Conservation (phyloP, 2,329 filamentous ascomycete genomes). For the Ophiostoma perfectum region DNA sequence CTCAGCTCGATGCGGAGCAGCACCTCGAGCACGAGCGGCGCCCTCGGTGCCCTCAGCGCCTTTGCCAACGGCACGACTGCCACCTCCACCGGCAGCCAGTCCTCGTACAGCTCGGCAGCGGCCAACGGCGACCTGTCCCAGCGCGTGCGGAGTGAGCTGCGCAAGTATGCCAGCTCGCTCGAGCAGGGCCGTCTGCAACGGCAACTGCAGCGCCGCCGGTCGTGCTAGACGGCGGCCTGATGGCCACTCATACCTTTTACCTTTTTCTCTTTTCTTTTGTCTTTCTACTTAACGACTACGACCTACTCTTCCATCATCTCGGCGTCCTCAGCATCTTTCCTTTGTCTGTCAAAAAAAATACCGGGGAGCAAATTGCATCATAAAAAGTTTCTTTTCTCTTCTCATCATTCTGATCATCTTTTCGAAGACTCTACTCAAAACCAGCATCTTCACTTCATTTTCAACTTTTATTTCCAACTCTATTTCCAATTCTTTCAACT, state of each 20-base stretch:
- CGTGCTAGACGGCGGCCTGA: conserved; percentile 36
- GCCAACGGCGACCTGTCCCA: conserved; percentile 59
- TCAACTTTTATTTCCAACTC: background rate
- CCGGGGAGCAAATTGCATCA: conserved; percentile 1
- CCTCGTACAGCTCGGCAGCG: conserved; percentile 36
- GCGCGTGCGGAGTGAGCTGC: conserved; percentile 71
- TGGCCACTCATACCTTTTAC: background rate
- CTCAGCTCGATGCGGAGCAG: conserved; percentile 69
- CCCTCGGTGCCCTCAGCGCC: conserved; percentile 22
- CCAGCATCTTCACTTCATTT: background rate
- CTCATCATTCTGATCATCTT: background rate
- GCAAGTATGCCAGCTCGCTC: conserved; percentile 82
- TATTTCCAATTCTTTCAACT: no score
- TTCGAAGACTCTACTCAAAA: background rate
- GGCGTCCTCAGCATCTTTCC: background rate
- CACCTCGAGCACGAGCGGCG: conserved; percentile 19
- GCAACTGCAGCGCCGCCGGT: conserved; percentile 54
- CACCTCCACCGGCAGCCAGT: conserved; percentile 7
- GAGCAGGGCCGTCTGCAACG: conserved; percentile 68
- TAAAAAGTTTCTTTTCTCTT: background rate
- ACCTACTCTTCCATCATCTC: background rate
- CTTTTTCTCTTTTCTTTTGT: background rate
- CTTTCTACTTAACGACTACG: conserved; percentile 14
- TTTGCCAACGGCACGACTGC: conserved; percentile 21
- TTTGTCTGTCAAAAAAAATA: background rate